Evolutionary conservation across 805 yeast species (phyloP).

Genomic region (Kodamaea lidongshanica): DNA sequence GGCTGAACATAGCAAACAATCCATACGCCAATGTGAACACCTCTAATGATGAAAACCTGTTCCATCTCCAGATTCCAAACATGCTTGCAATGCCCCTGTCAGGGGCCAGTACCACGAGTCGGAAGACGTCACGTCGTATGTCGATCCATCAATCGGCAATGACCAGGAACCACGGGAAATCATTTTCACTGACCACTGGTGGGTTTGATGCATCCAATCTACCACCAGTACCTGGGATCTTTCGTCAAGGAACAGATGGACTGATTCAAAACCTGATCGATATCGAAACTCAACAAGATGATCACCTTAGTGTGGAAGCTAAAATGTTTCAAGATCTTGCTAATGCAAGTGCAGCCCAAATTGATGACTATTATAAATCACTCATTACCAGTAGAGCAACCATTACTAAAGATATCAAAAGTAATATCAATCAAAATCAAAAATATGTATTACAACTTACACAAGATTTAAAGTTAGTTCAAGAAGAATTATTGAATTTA

Average conservation of each 20-base stretch:
- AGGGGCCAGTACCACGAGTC: constrained; percentile 7
- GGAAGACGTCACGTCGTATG: constrained; percentile 24
- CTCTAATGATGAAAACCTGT: constrained; percentile 1
- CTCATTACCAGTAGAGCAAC: constrained; percentile 43
- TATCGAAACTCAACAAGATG: constrained; percentile 7
- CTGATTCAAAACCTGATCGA: constrained; percentile 6
- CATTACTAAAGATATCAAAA: constrained; percentile 53
- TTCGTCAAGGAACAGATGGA: constrained; percentile 6
- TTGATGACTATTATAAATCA: constrained; percentile 60
- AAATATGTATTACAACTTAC: constrained; percentile 55
- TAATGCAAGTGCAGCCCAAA: constrained; percentile 64
- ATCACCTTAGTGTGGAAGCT: constrained; percentile 8
- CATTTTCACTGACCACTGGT: constrained; percentile 16
- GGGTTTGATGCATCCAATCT: constrained; percentile 19
- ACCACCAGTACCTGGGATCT: constrained; percentile 29
- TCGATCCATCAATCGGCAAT: constrained; percentile 37
- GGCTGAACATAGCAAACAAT: constrained; percentile 23
- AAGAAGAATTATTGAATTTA: constrained; percentile 55
- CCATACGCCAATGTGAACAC: constrained; percentile 24
- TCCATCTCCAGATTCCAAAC: too few species aligned
- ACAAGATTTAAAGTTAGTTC: constrained; percentile 56
- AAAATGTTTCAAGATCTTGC: constrained; percentile 37
- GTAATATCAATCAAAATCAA: constrained; percentile 55
- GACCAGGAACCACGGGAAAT: constrained; percentile 24
- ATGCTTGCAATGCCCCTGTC: constrained; percentile 5